A percentile compares a stretch with the other conserved stretches of the same genome.
These are phyloP conservation scores for Vigna unguiculata DNA, from an alignment of 306 rosid genomes.

Conservation along the genomic window DNA sequence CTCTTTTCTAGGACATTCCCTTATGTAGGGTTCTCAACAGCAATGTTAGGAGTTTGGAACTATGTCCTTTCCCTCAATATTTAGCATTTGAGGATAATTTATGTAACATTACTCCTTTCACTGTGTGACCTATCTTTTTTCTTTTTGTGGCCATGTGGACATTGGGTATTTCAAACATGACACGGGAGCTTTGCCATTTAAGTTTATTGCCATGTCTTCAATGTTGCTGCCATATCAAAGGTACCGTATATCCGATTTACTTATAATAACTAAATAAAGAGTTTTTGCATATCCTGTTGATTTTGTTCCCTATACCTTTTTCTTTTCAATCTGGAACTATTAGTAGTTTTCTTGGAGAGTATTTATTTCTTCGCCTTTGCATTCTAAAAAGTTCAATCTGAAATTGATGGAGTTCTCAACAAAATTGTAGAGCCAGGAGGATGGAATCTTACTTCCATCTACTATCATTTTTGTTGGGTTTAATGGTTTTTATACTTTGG, in stretches of 20 bases:
- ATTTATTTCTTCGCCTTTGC: no score
- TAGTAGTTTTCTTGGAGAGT: neutral
- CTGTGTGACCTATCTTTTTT: neutral
- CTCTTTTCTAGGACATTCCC: conserved; percentile 63
- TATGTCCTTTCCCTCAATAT: conserved; percentile 13
- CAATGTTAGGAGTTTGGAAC: neutral
- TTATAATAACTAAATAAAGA: conserved; percentile 23
- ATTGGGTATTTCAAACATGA: neutral
- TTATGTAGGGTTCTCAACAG: conserved; percentile 1
- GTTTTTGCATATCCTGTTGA: neutral
- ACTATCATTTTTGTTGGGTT: neutral
- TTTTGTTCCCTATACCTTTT: neutral
- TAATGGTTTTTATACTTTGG: neutral
- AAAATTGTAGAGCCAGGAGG: no score
- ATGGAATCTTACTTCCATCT: neutral
- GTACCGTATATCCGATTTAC: neutral
- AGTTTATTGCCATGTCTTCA: neutral
- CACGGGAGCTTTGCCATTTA: conserved; percentile 23
- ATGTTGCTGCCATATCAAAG: conserved; percentile 4
- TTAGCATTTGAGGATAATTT: conserved; percentile 11
- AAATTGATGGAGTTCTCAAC: no score
- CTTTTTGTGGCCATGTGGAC: neutral
- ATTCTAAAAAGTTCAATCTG: no score
- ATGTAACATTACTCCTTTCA: conserved; percentile 4
- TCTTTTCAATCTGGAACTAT: neutral